Evolutionary conservation across 2,329 filamentous ascomycete genomes (phyloP).

Genomic region (Fusarium sacchari): DNA sequence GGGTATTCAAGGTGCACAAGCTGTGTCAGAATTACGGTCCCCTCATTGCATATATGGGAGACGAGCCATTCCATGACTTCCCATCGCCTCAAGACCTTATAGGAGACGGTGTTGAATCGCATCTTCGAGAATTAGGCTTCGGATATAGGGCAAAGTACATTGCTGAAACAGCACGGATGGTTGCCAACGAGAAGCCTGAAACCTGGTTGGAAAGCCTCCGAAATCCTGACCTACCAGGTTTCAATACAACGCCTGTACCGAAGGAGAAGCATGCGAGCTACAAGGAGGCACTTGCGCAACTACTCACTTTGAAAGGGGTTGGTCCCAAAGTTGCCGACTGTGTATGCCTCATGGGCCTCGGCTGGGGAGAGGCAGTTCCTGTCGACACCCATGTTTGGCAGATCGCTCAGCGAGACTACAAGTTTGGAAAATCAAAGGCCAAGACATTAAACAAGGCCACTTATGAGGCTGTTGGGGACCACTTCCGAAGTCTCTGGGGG

Average conservation of each 20-base stretch:
- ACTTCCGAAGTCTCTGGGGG: slow-evolving; percentile 91
- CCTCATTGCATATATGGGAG: slow-evolving; percentile 75
- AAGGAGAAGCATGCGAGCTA: slow-evolving; percentile 71
- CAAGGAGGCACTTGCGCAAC: slow-evolving; percentile 79
- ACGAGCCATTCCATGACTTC: slow-evolving; percentile 85
- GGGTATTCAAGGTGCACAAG: slow-evolving; percentile 74
- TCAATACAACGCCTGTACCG: slow-evolving; percentile 56
- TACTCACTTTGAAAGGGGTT: slow-evolving; percentile 85
- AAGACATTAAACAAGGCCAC: slow-evolving; percentile 89
- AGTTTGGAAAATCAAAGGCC: slow-evolving; percentile 84
- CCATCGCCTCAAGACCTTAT: slow-evolving; percentile 80
- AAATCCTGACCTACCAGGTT: slow-evolving; percentile 77
- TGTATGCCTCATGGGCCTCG: slow-evolving; percentile 93
- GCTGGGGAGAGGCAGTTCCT: slow-evolving; percentile 94
- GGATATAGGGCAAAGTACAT: slow-evolving; percentile 96
- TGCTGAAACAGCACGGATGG: slow-evolving; percentile 80
- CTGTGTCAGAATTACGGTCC: slow-evolving; percentile 87
- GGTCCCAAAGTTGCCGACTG: slow-evolving; percentile 98
- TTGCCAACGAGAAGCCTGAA: slow-evolving; percentile 72
- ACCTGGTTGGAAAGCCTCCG: slow-evolving; percentile 82
- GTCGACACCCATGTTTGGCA: slow-evolving; percentile 99
- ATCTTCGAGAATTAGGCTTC: slow-evolving; percentile 86
- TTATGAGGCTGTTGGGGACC: slow-evolving; percentile 89
- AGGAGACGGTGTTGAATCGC: slow-evolving; percentile 77
- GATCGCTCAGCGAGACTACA: slow-evolving; percentile 96